A percentile compares a stretch with the other conserved stretches of the same genome.
Evolutionary conservation across 2,329 filamentous ascomycete genomes (phyloP).

Genomic region (Hymenotorrendiella dingleyae): DNA sequence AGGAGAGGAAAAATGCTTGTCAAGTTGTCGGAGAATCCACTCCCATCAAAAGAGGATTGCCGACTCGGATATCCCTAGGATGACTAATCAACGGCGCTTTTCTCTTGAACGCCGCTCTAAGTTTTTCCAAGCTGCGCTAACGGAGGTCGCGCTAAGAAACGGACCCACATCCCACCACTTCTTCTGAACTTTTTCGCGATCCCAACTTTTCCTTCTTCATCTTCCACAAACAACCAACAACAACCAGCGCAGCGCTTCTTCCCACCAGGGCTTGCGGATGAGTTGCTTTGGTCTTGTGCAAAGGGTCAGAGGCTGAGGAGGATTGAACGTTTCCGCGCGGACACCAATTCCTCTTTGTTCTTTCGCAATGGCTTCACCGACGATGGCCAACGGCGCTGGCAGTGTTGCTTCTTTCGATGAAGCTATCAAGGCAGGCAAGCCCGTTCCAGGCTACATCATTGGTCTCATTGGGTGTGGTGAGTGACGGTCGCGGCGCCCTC

Average conservation of each 20-base stretch:
- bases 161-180: too few species aligned
- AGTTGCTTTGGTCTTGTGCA: neutral
- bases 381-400: neutral
- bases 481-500: too few species aligned
- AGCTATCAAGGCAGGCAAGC: too few species aligned
- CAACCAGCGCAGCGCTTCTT: neutral
- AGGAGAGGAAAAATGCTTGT: too few species aligned
- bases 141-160: too few species aligned
- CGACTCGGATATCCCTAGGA: too few species aligned
- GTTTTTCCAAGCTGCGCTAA: too few species aligned
- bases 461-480: conserved; percentile 95
- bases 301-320: conserved; percentile 1
- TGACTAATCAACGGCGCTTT: too few species aligned
- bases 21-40: too few species aligned
- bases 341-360: neutral
- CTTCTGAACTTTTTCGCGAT: neutral
- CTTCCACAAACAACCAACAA: neutral
- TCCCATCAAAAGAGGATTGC: too few species aligned
- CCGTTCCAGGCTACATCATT: conserved; percentile 71
- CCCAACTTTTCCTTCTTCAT: neutral
- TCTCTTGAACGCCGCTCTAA: too few species aligned
- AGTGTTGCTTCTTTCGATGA: too few species aligned
- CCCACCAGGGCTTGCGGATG: neutral
- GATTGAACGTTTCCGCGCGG: neutral
- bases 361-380: neutral